These are phyloP conservation scores for Paraphysoderma sedebokerense DNA, from an alignment of 371 early-diverging fungal genomes.

Conservation along the genomic window DNA sequence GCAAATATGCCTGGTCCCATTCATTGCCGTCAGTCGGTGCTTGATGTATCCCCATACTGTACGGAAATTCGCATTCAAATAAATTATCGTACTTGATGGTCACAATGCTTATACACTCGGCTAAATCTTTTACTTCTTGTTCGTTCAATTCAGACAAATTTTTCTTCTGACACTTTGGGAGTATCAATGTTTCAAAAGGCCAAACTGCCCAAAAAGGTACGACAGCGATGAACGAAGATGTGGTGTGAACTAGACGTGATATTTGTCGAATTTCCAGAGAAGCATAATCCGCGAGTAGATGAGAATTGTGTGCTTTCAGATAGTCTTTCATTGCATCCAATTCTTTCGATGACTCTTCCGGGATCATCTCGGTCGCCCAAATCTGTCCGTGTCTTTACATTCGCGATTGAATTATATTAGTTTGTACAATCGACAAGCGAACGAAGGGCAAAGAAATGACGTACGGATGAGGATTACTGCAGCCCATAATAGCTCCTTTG, in stretches of 20 bases:
- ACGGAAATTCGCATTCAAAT: constrained; percentile 81
- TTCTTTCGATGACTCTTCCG: constrained; percentile 57
- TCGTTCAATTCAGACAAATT: constrained; percentile 31
- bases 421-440: too few species aligned
- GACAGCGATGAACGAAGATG: constrained; percentile 54
- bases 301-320: constrained; percentile 19
- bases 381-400: constrained; percentile 75
- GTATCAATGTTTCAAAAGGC: constrained; percentile 84
- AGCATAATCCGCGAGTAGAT: constrained; percentile 16
- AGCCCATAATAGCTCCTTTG: constrained; percentile 91
- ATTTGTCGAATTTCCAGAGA: constrained; percentile 56
- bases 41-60: constrained; percentile 87
- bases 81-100: constrained; percentile 80
- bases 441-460: too few species aligned
- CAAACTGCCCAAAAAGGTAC: constrained; percentile 93
- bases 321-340: constrained; percentile 35
- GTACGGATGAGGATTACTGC: constrained; percentile 90
- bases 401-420: too few species aligned
- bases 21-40: constrained; percentile 24
- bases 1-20: constrained; percentile 44
- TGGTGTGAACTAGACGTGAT: constrained; percentile 55
- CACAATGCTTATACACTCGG: constrained; percentile 48
- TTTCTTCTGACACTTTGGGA: constrained; percentile 46
- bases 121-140: constrained; percentile 34
- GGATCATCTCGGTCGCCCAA: constrained; percentile 74